Conservation (phyloP, 305 asterid genomes). For the Fraxinus velutina region DNA sequence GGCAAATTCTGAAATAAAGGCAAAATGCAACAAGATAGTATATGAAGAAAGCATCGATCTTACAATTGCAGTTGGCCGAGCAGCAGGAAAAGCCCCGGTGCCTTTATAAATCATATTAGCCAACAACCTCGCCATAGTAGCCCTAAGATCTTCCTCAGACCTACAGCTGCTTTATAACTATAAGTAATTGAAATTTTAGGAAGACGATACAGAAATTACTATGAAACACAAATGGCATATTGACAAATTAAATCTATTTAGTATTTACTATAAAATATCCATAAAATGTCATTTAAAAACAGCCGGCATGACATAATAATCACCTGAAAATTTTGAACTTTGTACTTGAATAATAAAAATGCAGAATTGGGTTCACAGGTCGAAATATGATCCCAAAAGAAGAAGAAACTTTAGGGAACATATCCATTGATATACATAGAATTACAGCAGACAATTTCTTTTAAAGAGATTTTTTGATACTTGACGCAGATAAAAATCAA, state of each 20-base stretch:
- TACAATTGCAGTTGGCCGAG: slow-evolving; percentile 44
- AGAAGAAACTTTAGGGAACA: not conserved
- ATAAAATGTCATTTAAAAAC: not conserved
- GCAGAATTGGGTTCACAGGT: not conserved
- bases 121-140: slow-evolving; percentile 59
- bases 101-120: slow-evolving; percentile 49
- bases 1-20: not conserved
- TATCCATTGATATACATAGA: not conserved
- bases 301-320: not conserved
- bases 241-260: not conserved
- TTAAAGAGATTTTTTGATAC: not conserved
- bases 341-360: not conserved
- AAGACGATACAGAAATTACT: not conserved
- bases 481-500: not conserved
- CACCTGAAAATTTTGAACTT: not conserved
- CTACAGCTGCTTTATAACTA: slow-evolving; percentile 11
- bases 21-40: not conserved
- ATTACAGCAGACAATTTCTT: not conserved
- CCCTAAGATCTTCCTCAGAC: not conserved
- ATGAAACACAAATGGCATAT: not conserved
- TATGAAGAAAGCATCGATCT: slow-evolving; percentile 15
- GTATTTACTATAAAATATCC: not conserved
- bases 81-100: slow-evolving; percentile 43
- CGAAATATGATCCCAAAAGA: not conserved
- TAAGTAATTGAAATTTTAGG: not conserved